Percentiles rank a stretch among this genome's conserved stretches.
Evolutionary conservation across 176 grass and related monocot genomes (phyloP).

Genomic region (Tuctoria greenei): DNA sequence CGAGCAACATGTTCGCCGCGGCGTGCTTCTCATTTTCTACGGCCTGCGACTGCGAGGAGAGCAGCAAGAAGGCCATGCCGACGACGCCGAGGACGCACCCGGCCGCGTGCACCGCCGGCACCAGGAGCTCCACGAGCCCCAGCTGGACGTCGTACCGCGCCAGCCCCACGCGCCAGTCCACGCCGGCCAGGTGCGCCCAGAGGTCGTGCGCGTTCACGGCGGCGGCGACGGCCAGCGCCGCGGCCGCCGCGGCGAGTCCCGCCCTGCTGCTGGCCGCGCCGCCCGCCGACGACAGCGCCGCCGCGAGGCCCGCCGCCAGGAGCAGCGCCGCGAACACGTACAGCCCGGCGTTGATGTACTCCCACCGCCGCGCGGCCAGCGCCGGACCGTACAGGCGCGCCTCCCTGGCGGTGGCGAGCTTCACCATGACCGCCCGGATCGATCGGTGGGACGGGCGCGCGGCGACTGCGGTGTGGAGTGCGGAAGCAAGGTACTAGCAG

Average conservation of each 20-base stretch:
- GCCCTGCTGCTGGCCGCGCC: neutral
- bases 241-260: constrained; percentile 42
- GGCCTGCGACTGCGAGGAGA: no score
- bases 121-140: constrained; percentile 74
- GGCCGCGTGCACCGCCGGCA: constrained; percentile 47
- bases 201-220: constrained; percentile 74
- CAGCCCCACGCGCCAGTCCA: constrained; percentile 61
- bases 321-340: constrained; percentile 65
- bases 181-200: constrained; percentile 61
- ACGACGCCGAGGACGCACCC: constrained; percentile 53
- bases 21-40: constrained; percentile 35
- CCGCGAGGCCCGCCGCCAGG: constrained; percentile 38
- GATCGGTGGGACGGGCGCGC: no score
- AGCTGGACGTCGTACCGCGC: constrained; percentile 66
- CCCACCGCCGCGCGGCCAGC: constrained; percentile 52
- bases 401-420: constrained; percentile 79
- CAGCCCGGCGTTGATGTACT: constrained; percentile 72
- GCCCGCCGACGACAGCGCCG: constrained; percentile 24
- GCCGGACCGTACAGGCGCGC: constrained; percentile 62
- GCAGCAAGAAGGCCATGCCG: no score
- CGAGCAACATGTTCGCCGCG: constrained; percentile 52
- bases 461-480: no score
- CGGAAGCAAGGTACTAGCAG: no score
- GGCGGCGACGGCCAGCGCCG: constrained; percentile 39
- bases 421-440: constrained; percentile 49